Base-by-base conservation (phyloP, 345 rosid genomes). In the Lumnitzera racemosa region DNA sequence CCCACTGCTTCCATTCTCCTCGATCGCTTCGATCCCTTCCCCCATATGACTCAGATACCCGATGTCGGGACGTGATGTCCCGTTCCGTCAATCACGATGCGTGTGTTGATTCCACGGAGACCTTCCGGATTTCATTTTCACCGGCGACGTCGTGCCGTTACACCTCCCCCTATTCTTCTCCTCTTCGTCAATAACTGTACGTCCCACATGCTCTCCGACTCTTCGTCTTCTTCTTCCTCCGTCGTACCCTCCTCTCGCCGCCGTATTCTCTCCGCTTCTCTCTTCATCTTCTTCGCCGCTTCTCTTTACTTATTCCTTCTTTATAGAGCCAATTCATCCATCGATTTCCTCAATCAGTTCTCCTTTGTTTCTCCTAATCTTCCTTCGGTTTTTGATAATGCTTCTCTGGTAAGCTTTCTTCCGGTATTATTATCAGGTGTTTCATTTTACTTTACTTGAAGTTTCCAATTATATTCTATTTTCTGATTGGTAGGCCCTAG, bases 221-320 rank as follows among this genome's bases (percentile, higher is more conserved):
- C 56, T 49, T n/a, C 51, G 15, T 7, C 52, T 36, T 36, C 57
- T 50, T 47, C 31, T 3, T 10, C 61, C 55, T 16, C 57, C 55
- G 43, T 56, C 11, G 1, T 36, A 9, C 9, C 43, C 43, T 36
- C 43, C 43, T 4, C 10, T 36, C 65, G 57, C 60, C 57, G 24
- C 68, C 54, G 55, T 43, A 46, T 17, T 41, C 14, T 43, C 61
- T 14, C 49, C 50, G 23, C 31, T 64, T 46, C 47, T 55, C n/a
- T 59, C 56, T 43, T 57, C 54, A 17, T 65, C 66, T 47, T 70
- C 54, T 23, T 56, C 66, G n/a, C 61, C 61, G 31, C 43, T 46
- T 50, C 55, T 13, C 49, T 65, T 46, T 65, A 67, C 62, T 27
- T 57, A 54, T 15, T 65, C 49, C 14, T 70, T 53, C 62, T 70